Base-by-base conservation (phyloP, 306 rosid species). In the Castanea crenata region DNA sequence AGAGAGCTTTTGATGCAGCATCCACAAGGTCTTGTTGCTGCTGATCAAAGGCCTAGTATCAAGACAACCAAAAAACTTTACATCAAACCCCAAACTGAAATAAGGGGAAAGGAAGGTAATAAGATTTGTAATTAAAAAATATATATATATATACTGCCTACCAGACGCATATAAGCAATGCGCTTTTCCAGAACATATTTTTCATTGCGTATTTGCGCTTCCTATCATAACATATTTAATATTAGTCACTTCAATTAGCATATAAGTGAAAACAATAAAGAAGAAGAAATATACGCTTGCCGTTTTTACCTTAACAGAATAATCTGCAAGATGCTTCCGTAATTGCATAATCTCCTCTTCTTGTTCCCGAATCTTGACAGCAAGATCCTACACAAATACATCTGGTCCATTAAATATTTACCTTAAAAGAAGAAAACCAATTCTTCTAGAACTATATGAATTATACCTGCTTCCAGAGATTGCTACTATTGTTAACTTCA, bases 141-240 rank as follows among this genome's bases (percentile, higher is more conserved):
- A 14, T 23, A 23, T 23, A 23, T 1, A 23, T 23, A 23, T 23
- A 38, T 49, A 19, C 51, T 41, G 74, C 88, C 79, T 88, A 88
- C 97, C 96, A 93, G 79, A 4, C 99, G 98, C 99, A 96, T 93
- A 78, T 96, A 89, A n/a, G 99, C 90, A 84, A 96, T 91, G 78
- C 99, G 96, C 86, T 89, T 93, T 79, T 96, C 98, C 88, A 96
- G 83, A 80, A 87, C 90, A 83, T 89, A 89, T 75, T 96, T 96
- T 80, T 96, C 99, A 31, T 87, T 91, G 73, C 84, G 88, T 77
- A 91, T 90, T 86, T 91, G 93, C 38, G 98, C 91, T 84, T 91
- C 99, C 95, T 91, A 73, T 71, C 83, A 85, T 59, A 56, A 81
- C 19, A 76, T 41, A 41, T 55, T 70, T 76, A 62, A 6, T 25